Base-by-base conservation (phyloP, 2,329 filamentous ascomycete genomes). In the Ophiognomonia clavigignenti-juglandacearum region DNA sequence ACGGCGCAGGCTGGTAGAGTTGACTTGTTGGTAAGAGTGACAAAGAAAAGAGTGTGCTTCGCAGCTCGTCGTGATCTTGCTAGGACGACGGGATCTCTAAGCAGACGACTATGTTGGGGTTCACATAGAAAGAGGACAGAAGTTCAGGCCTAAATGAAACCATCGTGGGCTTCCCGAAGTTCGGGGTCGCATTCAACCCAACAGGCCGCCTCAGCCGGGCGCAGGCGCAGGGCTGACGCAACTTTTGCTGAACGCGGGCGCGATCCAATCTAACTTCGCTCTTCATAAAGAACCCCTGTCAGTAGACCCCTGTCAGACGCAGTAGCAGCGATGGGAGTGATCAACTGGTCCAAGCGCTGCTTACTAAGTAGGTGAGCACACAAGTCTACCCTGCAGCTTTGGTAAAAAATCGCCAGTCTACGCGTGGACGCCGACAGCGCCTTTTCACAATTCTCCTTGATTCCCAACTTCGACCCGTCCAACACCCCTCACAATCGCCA, bases 401-500 rank as follows among this genome's bases (percentile, higher is more conserved):
- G 16, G 42, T 51, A 51, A 51, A 48, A 51, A 51, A 51, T 45
- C 47, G 45, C 39, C 41, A 10, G 36, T 18, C 16, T 34, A 16
- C 32, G 32, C 38, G 36, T 23, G 22, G 34, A 39, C 37, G 49
- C 45, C 49, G 46, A 49, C 42, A 48, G 41, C 39, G 39, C 38
- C 22, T 42, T 37, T 43, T 48, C 49, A 49, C 54, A 56, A 51
- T 45, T 50, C 53, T 48, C 24, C 36, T 44, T 19, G 16, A 29
- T 27, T 40, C 35, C 43, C 53, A 41, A 54, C 38, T 35, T n/a
- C 14, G 38, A 23, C 26, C 43, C 39, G 43, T 42, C n/a, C 19
- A 38, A n/a, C n/a, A 23, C 35, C 32, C 39, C 44, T 38, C 34
- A 55, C 37, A 38, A 52, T 63, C 59, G 64, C 64, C 77, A 81